Conservation (phyloP, 2,329 filamentous ascomycete species). For the Neopestalotiopsis sp. region DNA sequence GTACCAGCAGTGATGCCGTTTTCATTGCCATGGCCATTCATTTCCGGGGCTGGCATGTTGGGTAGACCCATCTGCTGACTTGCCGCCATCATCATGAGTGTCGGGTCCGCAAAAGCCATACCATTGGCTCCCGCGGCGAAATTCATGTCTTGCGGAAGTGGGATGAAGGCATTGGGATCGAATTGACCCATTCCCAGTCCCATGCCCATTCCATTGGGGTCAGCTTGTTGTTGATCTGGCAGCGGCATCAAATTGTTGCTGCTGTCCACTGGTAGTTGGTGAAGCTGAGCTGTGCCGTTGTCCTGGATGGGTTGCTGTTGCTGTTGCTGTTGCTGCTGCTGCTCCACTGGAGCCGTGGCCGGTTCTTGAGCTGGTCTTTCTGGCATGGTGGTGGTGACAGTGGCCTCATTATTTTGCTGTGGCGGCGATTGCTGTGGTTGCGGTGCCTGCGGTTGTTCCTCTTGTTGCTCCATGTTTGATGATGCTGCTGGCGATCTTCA, state of each 20-base stretch:
- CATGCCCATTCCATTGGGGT: constrained; percentile 11
- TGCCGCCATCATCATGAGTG: constrained; percentile 18
- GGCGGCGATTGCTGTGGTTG: neutral
- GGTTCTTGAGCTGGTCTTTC: constrained; percentile 2
- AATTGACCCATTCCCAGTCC: constrained; percentile 13
- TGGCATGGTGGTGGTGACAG: constrained; percentile 1
- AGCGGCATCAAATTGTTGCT: constrained; percentile 1
- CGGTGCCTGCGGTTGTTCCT: neutral
- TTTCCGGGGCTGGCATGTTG: neutral
- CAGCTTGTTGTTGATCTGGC: constrained; percentile 2
- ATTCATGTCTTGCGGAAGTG: constrained; percentile 12
- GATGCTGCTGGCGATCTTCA: neutral
- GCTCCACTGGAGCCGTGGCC: neutral
- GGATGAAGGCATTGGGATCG: constrained; percentile 14
- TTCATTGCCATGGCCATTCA: constrained; percentile 10
- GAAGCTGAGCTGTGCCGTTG: neutral
- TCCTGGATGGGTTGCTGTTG: neutral
- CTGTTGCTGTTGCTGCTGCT: too few relatives aligned
- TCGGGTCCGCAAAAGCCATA: constrained; percentile 16
- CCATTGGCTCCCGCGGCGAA: constrained; percentile 16
- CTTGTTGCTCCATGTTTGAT: neutral
- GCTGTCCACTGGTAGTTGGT: neutral
- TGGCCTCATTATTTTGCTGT: constrained; percentile 5
- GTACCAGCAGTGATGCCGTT: constrained; percentile 36
- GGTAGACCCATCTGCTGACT: constrained; percentile 14